Evolutionary conservation across 148 eudicot species (phyloP), one percentile per base, ranked within the genome.

Genomic region (Pouteria glomerata): DNA sequence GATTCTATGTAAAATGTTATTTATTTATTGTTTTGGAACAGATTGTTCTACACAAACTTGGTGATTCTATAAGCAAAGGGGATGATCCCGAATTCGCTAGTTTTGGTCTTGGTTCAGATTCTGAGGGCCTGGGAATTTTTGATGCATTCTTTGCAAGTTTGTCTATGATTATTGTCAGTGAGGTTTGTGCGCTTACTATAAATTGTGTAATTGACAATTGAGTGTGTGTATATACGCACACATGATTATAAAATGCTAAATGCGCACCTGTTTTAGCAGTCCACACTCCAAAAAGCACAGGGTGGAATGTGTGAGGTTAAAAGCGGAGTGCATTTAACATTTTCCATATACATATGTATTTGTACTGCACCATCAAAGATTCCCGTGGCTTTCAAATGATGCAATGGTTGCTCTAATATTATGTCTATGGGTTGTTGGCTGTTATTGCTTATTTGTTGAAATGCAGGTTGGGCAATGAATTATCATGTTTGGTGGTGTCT

Each of bases 131-230:
- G 57, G 96, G 99, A 52, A 80, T 87, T 57, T 79, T 95, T 55
- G 97, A 95, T 87, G 97, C 96, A 26, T 89, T 95, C 80, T 86
- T 95, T 75, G 97, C 97, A 35, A 95, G 99, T 83, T 85, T 91
- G 55, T 91, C 94, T 18, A 95, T 95, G 90, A 95, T 95, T 71
- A 79, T 95, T 77, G 97, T 95, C 82, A 95, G 97, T 63, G 99
- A 91, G 99, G 99, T 95, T 68, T 75, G 91, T 85, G n/a, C 67
- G 31, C 34, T 45, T 57, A 19, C 70, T 37, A 8, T 68, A 39
- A 11, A 13, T 29, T 64, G 2, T 52, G n/a, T n/a, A n/a, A n/a
- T n/a, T n/a, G n/a, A n/a, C n/a, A n/a, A n/a, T n/a, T n/a, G n/a
- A n/a, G n/a, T n/a, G n/a, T n/a, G n/a, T n/a, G n/a, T n/a, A n/a